Conservation (phyloP, 257 asterid species). For the Solanum commersonii region DNA sequence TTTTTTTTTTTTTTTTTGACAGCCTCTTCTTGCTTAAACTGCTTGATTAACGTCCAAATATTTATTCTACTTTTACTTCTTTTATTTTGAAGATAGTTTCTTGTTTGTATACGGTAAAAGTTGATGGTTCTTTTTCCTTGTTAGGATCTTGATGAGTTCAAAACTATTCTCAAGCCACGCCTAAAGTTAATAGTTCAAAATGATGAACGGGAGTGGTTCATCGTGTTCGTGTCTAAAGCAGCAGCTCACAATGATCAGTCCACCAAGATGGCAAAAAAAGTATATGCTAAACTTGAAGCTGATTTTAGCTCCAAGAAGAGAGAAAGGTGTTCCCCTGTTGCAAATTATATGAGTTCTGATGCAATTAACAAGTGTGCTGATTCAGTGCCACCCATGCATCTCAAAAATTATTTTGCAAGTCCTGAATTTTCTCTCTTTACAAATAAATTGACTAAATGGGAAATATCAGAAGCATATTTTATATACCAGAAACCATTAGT, state of each 20-base stretch:
- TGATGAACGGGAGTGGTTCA: conserved; percentile 98
- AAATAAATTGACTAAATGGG: neutral
- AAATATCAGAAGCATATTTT: neutral
- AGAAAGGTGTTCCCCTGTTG: conserved; percentile 56
- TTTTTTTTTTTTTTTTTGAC: neutral
- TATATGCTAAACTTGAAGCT: conserved; percentile 86
- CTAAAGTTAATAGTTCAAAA: conserved; percentile 93
- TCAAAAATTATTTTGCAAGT: neutral
- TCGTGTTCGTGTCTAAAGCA: conserved; percentile 89
- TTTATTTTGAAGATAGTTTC: neutral
- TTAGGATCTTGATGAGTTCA: conserved; percentile 97
- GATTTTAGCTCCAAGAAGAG: conserved; percentile 96
- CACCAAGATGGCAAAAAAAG: conserved; percentile 94
- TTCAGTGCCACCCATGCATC: neutral
- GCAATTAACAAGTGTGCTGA: neutral
- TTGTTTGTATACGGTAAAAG: neutral
- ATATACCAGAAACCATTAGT: neutral
- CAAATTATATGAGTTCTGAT: neutral
- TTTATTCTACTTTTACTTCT: neutral
- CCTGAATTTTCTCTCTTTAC: neutral
- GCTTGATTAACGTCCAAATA: neutral
- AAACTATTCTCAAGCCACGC: conserved; percentile 96
- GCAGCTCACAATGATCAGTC: conserved; percentile 93
- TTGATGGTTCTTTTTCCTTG: conserved; percentile 6
- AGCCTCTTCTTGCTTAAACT: neutral